Conservation (phyloP, 805 yeast genomes). For the Candida manassasensis region DNA sequence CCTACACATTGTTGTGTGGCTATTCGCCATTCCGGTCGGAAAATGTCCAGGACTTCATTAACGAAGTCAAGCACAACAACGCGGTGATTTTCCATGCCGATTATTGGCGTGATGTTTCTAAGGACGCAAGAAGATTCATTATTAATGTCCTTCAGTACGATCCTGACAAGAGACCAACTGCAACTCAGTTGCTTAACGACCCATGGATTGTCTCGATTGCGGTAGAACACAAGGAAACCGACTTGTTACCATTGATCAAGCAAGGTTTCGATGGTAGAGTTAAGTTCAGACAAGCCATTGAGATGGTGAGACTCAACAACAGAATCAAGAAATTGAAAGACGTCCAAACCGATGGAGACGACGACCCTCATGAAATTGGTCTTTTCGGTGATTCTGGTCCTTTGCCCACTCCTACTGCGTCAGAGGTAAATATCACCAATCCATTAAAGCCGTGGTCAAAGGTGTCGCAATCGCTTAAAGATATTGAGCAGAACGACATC, state of each 20-base stretch:
- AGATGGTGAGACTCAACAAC: conserved; percentile 76
- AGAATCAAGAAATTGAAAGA: conserved; percentile 67
- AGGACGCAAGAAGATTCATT: conserved; percentile 77
- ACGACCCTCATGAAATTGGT: conserved; percentile 44
- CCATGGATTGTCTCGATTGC: conserved; percentile 63
- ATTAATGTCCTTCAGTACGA: conserved; percentile 62
- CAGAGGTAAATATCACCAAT: conserved; percentile 5
- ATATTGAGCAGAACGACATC: conserved; percentile 11
- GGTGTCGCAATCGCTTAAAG: conserved; percentile 20
- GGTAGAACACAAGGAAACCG: conserved; percentile 46
- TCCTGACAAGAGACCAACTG: conserved; percentile 67
- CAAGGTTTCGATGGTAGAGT: conserved; percentile 79
- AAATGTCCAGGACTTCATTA: conserved; percentile 71
- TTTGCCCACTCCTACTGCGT: conserved; percentile 1
- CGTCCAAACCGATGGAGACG: conserved; percentile 55
- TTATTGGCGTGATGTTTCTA: conserved; percentile 80
- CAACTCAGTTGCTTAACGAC: conserved; percentile 57
- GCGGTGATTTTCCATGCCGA: conserved; percentile 83
- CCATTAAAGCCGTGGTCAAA: conserved; percentile 27
- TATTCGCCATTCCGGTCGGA: conserved; percentile 90
- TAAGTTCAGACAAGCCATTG: conserved; percentile 82
- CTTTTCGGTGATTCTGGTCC: conserved; percentile 34
- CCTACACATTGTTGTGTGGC: conserved; percentile 87
- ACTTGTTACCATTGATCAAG: conserved; percentile 76
- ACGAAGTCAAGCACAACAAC: conserved; percentile 66